These are phyloP conservation scores for Corylus heterophylla DNA, from an alignment of 306 rosid species.

Conservation along the genomic window DNA sequence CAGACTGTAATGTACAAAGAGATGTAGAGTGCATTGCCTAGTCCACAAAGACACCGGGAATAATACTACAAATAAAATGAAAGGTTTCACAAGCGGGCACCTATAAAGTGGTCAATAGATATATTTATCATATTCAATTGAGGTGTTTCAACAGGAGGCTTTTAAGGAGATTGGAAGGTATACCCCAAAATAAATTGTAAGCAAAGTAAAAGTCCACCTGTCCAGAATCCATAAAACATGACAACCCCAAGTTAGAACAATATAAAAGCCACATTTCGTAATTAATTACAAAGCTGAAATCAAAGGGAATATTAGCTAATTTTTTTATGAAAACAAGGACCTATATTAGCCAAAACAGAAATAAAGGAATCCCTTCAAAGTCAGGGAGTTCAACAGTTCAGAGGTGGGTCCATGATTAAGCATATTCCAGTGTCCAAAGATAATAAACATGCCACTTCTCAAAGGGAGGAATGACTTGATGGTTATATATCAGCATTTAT, in stretches of 20 bases:
- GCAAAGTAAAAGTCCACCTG: conserved; percentile 81
- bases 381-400: background rate
- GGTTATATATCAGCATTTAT: background rate
- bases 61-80: background rate
- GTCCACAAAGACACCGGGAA: conserved; percentile 2
- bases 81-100: background rate
- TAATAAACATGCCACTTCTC: background rate
- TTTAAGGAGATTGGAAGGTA: conserved; percentile 24
- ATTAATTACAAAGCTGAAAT: background rate
- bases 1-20: conserved; percentile 6
- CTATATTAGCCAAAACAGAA: background rate
- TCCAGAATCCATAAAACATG: conserved; percentile 37
- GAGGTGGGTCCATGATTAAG: background rate
- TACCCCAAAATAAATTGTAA: conserved; percentile 80
- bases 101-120: background rate
- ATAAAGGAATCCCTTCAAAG: background rate
- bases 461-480: background rate
- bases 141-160: conserved; percentile 16
- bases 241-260: conserved; percentile 14
- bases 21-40: background rate
- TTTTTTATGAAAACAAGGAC: background rate
- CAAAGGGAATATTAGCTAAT: background rate
- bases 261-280: conserved; percentile 17
- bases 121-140: no score
- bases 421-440: background rate